Percentiles rank a stretch among this genome's conserved stretches.
Conservation (phyloP, 2,329 filamentous ascomycete genomes). For the Clarireedia monteithiana region DNA sequence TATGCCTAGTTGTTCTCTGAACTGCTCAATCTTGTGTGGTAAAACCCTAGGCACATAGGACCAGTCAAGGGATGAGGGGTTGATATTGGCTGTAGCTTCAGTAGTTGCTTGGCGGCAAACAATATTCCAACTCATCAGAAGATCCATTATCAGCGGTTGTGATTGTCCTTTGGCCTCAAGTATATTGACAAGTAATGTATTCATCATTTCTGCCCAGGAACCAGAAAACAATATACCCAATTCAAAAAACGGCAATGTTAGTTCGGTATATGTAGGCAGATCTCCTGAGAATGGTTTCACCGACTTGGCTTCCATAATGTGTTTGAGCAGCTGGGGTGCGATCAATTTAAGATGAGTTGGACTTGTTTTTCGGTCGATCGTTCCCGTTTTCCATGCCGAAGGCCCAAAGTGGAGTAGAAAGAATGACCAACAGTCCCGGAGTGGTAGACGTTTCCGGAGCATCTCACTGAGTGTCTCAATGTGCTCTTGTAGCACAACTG, state of each 20-base stretch:
- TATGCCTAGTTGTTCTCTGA: constrained; percentile 17
- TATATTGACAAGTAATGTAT: constrained; percentile 17
- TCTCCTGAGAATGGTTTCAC: constrained; percentile 15
- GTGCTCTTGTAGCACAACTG: constrained; percentile 24
- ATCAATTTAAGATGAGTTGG: constrained; percentile 17
- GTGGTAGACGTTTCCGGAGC: constrained; percentile 15
- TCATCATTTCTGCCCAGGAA: constrained; percentile 25
- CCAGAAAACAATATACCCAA: constrained; percentile 19
- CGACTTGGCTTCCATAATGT: constrained; percentile 18
- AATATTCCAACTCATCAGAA: constrained; percentile 28
- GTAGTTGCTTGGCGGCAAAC: constrained; percentile 16
- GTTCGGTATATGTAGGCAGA: constrained; percentile 24
- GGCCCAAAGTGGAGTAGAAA: constrained; percentile 28
- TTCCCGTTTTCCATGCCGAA: constrained; percentile 12
- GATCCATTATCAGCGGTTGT: constrained; percentile 17
- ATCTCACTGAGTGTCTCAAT: constrained; percentile 22
- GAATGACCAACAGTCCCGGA: constrained; percentile 25
- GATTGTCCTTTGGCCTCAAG: neutral
- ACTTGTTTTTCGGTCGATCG: constrained; percentile 6
- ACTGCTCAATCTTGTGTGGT: neutral
- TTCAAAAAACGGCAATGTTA: constrained; percentile 20
- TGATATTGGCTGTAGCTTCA: neutral
- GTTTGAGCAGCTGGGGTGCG: constrained; percentile 15
- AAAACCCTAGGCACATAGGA: constrained; percentile 13
- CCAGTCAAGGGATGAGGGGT: constrained; percentile 19